Evolutionary conservation across 1,284 basidiomycete species (phyloP).

Genomic region (Malassezia psittaci): DNA sequence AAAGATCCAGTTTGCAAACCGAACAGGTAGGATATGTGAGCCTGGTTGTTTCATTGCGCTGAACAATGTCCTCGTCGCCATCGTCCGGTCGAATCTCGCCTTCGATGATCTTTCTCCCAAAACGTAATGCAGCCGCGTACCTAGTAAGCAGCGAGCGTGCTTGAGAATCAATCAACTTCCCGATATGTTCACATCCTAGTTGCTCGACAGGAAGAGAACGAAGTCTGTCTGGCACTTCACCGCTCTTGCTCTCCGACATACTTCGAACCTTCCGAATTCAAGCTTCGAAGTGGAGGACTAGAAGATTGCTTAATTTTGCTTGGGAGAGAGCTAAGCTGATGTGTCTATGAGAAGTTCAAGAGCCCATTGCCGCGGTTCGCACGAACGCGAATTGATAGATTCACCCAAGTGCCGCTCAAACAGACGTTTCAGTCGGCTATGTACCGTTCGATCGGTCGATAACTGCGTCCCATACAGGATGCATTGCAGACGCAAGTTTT

Average conservation of each 20-base stretch:
- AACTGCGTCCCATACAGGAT: not conserved
- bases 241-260: not conserved
- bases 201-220: not conserved
- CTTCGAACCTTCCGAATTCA: too few species aligned
- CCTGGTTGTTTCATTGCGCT: slow-evolving; percentile 7
- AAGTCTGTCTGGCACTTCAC: slow-evolving; percentile 1
- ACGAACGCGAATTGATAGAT: too few species aligned
- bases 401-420: not conserved
- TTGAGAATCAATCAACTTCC: not conserved
- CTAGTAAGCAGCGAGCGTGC: slow-evolving; percentile 23
- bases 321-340: too few species aligned
- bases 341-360: not conserved
- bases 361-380: slow-evolving; percentile 7
- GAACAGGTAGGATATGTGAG: slow-evolving; percentile 40
- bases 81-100: slow-evolving; percentile 26
- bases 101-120: slow-evolving; percentile 26
- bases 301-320: too few species aligned
- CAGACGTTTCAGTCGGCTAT: not conserved
- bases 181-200: slow-evolving; percentile 12
- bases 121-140: slow-evolving; percentile 34
- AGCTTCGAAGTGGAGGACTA: too few species aligned
- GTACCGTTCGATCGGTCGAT: not conserved
- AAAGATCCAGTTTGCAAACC: slow-evolving; percentile 27
- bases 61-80: slow-evolving; percentile 17
- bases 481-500: not conserved